These are phyloP conservation scores for Suillus tomentosus DNA, from an alignment of 768 basidiomycete species.

Conservation along the genomic window DNA sequence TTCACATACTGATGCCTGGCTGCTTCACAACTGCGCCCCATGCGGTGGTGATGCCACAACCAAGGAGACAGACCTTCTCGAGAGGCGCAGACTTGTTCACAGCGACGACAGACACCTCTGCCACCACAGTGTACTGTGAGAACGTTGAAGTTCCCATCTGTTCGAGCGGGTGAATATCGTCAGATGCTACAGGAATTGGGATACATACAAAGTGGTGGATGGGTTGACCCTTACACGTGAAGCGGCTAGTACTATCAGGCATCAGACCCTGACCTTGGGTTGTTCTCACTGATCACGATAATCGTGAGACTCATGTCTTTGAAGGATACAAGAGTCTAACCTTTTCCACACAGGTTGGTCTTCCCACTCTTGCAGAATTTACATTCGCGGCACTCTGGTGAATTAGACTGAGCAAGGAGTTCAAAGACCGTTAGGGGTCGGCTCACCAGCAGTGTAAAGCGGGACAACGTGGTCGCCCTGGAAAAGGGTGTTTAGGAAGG, in stretches of 20 bases:
- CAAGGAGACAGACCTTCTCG: slow-evolving; percentile 95
- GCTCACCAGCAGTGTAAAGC: slow-evolving; percentile 87
- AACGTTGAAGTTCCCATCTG: slow-evolving; percentile 99
- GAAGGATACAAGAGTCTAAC: slow-evolving; percentile 38
- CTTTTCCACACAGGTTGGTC: slow-evolving; percentile 97
- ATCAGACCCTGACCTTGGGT: slow-evolving; percentile 95
- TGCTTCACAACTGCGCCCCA: slow-evolving; percentile 97
- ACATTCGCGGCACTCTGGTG: slow-evolving; percentile 87
- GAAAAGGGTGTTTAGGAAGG: slow-evolving; percentile 4
- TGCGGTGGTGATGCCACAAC: slow-evolving; percentile 97
- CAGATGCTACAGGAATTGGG: neutral
- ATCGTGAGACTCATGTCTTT: slow-evolving; percentile 4
- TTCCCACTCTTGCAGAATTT: slow-evolving; percentile 99
- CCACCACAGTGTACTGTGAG: slow-evolving; percentile 99
- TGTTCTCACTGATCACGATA: slow-evolving; percentile 63
- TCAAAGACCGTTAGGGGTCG: neutral
- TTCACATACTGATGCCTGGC: slow-evolving; percentile 70
- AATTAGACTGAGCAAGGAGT: slow-evolving; percentile 5
- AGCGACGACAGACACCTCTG: slow-evolving; percentile 94
- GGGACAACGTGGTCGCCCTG: slow-evolving; percentile 97
- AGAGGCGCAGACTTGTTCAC: slow-evolving; percentile 85
- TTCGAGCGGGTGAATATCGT: neutral
- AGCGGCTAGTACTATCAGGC: slow-evolving; percentile 88
- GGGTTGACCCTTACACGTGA: slow-evolving; percentile 84
- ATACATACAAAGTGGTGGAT: slow-evolving; percentile 86